Evolutionary conservation across 1,284 basidiomycete genomes (phyloP).

Genomic region (Fomitopsis schrenkii): DNA sequence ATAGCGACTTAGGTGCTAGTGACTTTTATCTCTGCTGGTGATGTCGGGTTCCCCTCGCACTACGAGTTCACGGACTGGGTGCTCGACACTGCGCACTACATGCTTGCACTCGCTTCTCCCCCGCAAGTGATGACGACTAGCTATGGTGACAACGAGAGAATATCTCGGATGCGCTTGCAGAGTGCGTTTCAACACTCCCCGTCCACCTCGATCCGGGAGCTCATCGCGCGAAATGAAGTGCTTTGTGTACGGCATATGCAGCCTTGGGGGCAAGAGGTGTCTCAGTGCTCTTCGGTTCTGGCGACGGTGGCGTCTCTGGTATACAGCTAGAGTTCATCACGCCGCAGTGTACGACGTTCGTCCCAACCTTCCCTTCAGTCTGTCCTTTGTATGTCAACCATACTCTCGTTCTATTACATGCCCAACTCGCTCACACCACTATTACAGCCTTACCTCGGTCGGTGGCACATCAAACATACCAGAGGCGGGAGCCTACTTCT

Average conservation of each 20-base stretch:
- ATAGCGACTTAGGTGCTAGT: slow-evolving; percentile 46
- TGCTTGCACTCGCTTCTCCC: slow-evolving; percentile 24
- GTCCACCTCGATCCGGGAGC: too few species aligned
- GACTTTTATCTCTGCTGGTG: slow-evolving; percentile 17
- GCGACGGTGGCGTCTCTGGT: slow-evolving; percentile 58
- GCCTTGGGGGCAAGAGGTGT: slow-evolving; percentile 56
- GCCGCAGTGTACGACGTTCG: slow-evolving; percentile 43
- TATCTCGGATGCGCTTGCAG: slow-evolving; percentile 45
- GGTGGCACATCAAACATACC: slow-evolving; percentile 19
- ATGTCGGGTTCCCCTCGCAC: slow-evolving; percentile 8
- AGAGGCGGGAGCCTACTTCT: slow-evolving; percentile 48
- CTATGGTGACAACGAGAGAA: slow-evolving; percentile 53
- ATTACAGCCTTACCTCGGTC: neutral
- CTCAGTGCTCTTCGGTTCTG: slow-evolving; percentile 60
- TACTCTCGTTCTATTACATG: slow-evolving; percentile 27
- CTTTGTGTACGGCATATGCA: slow-evolving; percentile 17
- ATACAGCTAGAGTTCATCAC: slow-evolving; percentile 31
- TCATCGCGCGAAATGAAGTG: neutral
- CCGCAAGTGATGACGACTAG: slow-evolving; percentile 30
- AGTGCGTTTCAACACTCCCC: slow-evolving; percentile 34
- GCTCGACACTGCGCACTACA: slow-evolving; percentile 28
- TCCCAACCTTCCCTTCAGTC: slow-evolving; percentile 64
- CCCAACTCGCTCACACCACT: slow-evolving; percentile 16
- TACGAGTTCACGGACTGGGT: slow-evolving; percentile 19
- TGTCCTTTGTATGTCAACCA: slow-evolving; percentile 48